A percentile compares a stretch with the other conserved stretches of the same genome.
Conservation (phyloP, 108 stramenopile species). For the Tribonema minus region DNA sequence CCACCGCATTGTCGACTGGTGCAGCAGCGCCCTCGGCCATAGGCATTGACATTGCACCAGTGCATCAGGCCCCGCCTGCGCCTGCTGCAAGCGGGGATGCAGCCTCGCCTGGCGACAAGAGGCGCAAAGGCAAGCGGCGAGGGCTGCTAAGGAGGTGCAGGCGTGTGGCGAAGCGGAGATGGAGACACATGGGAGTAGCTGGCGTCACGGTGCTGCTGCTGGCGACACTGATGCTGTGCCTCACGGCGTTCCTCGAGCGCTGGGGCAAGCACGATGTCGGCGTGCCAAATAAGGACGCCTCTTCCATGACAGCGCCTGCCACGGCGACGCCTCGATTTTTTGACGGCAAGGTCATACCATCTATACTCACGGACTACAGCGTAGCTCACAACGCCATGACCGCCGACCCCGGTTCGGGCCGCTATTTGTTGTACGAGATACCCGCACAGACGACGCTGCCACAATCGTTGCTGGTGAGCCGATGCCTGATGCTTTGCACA, state of each 20-base stretch:
- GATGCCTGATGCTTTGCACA: no score
- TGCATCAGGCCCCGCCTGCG: no score
- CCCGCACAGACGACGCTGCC: conserved; percentile 28
- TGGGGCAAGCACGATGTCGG: conserved; percentile 9
- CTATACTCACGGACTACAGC: conserved; percentile 6
- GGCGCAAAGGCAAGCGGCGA: no score
- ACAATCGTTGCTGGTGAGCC: conserved; percentile 16
- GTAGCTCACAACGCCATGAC: conserved; percentile 22
- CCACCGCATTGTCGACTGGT: no score
- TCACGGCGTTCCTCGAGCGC: conserved; percentile 27
- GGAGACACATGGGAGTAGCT: conserved; percentile 32
- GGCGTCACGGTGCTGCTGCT: conserved; percentile 19
- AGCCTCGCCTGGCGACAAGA: no score
- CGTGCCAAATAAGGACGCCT: conserved; percentile 4
- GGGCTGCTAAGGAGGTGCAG: no score
- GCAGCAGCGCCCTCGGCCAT: no score
- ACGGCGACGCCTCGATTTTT: conserved; percentile 13
- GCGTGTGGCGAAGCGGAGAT: conserved; percentile 28
- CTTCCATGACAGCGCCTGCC: conserved; percentile 18
- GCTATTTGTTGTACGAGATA: conserved; percentile 33
- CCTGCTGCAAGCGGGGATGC: no score
- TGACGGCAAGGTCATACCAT: conserved; percentile 33
- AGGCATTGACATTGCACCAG: no score
- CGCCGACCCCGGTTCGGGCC: background rate
- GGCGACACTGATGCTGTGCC: conserved; percentile 18